These are phyloP conservation scores for Pythium brassicae DNA, from an alignment of 352 stramenopile species.

Conservation along the genomic window DNA sequence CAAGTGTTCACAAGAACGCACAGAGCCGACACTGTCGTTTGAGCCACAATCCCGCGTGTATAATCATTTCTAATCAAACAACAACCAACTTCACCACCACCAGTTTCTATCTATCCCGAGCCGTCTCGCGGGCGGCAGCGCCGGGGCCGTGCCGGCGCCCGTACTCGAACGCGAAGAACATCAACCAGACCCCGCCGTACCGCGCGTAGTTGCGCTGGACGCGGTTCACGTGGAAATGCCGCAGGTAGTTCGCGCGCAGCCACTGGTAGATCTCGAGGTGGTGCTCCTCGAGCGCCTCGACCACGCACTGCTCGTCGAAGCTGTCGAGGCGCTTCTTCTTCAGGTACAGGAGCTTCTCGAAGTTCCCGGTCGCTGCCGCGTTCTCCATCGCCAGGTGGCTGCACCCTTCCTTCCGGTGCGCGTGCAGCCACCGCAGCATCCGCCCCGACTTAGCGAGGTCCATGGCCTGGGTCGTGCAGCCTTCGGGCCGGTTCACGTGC, in stretches of 20 bases:
- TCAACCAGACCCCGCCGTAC: no score
- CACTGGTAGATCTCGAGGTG: constrained; percentile 3
- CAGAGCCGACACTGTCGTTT: no score
- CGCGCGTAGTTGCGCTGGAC: no score
- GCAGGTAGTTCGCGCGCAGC: neutral
- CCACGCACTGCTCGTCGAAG: neutral
- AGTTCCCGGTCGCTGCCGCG: neutral
- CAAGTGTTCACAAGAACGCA: no score
- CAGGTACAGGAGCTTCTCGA: neutral
- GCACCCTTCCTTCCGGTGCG: neutral
- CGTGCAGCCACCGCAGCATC: neutral
- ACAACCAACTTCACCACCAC: no score
- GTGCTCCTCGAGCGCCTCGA: neutral
- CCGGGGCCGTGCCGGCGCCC: no score
- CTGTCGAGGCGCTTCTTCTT: neutral
- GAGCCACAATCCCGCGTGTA: no score
- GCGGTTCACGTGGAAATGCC: neutral
- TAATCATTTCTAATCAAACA: no score
- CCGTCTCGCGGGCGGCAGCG: no score
- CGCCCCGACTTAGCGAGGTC: neutral
- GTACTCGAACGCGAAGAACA: neutral
- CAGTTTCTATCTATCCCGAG: no score
- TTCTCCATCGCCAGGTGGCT: neutral
- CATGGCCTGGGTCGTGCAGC: neutral
- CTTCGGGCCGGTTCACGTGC: neutral